Percentiles rank a stretch among this genome's conserved stretches.
Evolutionary conservation across 768 basidiomycete genomes (phyloP).

Genomic region (Infundibulicybe gibba): DNA sequence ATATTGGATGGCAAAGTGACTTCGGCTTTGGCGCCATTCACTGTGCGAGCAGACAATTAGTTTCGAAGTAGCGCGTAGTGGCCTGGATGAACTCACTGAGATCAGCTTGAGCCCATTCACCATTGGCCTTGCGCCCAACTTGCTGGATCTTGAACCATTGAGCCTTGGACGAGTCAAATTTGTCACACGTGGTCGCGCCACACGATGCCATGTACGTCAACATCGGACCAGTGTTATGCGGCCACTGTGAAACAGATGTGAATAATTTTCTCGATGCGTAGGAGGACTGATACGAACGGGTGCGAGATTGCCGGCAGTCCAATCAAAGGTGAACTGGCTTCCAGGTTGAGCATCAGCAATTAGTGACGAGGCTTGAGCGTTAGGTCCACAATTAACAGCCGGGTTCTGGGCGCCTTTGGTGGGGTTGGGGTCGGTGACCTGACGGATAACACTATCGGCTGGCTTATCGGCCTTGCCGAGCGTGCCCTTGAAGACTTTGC

Average conservation of each 20-base stretch:
- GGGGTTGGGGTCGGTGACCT: slow-evolving; percentile 28
- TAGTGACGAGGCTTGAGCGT: slow-evolving; percentile 43
- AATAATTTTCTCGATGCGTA: not conserved
- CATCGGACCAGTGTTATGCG: no score
- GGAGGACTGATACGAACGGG: slow-evolving; percentile 19
- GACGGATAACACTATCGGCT: slow-evolving; percentile 34
- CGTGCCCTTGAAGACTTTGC: slow-evolving; percentile 33
- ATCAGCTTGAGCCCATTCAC: slow-evolving; percentile 50
- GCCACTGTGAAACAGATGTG: slow-evolving; percentile 27
- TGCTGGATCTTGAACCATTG: slow-evolving; percentile 76
- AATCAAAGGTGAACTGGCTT: slow-evolving; percentile 48
- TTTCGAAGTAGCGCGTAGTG: not conserved
- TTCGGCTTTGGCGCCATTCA: slow-evolving; percentile 34
- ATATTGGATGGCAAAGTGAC: slow-evolving; percentile 48
- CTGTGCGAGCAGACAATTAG: slow-evolving; percentile 14
- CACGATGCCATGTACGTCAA: no score
- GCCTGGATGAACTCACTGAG: slow-evolving; percentile 37
- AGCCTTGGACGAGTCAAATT: slow-evolving; percentile 54
- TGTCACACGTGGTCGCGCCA: slow-evolving; percentile 48
- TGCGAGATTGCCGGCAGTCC: slow-evolving; percentile 44
- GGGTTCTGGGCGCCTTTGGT: slow-evolving; percentile 52
- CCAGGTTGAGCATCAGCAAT: slow-evolving; percentile 59
- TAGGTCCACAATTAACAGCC: slow-evolving; percentile 56
- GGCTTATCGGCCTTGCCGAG: slow-evolving; percentile 17
- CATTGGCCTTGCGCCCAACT: slow-evolving; percentile 35